Evolutionary conservation across 2,329 filamentous ascomycete genomes (phyloP).

Genomic region (Colletotrichum salicis): DNA sequence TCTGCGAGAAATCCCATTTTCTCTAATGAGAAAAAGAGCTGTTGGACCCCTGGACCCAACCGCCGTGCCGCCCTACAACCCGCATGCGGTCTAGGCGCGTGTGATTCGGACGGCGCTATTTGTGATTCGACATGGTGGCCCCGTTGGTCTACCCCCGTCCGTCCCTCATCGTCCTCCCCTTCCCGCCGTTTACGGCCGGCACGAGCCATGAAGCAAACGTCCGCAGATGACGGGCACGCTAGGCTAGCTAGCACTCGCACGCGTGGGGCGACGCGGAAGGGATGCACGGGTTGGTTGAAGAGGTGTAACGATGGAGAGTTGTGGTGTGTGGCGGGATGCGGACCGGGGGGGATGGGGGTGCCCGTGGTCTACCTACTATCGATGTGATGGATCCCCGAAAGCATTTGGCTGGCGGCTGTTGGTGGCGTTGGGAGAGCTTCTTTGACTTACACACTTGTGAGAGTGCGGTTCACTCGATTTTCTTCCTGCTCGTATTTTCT

Average conservation of each 20-base stretch:
- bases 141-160: constrained; percentile 15
- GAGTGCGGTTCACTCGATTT: neutral
- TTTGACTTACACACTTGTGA: constrained; percentile 21
- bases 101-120: constrained; percentile 36
- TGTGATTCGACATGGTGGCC: constrained; percentile 31
- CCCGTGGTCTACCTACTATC: neutral
- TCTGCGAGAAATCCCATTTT: neutral
- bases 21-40: neutral
- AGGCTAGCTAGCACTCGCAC: constrained; percentile 7
- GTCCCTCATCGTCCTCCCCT: neutral
- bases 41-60: constrained; percentile 20
- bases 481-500: constrained; percentile 7
- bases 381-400: constrained; percentile 10
- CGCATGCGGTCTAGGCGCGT: constrained; percentile 33
- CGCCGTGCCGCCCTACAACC: constrained; percentile 25
- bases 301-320: neutral
- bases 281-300: neutral
- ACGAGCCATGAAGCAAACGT: constrained; percentile 28
- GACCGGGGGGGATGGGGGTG: constrained; percentile 2
- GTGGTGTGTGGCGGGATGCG: constrained; percentile 12
- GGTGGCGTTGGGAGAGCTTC: constrained; percentile 14
- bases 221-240: constrained; percentile 21
- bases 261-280: constrained; percentile 26
- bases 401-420: neutral
- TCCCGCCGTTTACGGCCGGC: constrained; percentile 30